phyloP scores from a whole-genome alignment of 306 rosid genomes.

The Fragaria nilgerrensis region DNA sequence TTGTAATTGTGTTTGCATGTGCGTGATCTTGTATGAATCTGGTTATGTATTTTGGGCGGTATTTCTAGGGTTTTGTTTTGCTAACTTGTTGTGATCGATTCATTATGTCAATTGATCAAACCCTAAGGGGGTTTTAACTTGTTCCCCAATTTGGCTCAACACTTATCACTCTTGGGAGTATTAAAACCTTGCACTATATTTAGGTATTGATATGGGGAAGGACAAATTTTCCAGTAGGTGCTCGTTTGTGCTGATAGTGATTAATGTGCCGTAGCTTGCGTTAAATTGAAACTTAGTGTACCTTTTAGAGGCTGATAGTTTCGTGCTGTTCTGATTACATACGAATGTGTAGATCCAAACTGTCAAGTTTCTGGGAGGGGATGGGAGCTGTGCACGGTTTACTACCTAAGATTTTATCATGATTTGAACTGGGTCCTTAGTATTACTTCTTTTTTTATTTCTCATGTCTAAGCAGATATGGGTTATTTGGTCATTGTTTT shows the following conservation, averaged over 20 bases:
- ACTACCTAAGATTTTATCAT: not conserved
- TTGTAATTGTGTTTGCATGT: conserved; percentile 2
- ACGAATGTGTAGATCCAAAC: not conserved
- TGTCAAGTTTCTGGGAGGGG: not conserved
- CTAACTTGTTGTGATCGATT: not conserved
- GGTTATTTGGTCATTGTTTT: not conserved
- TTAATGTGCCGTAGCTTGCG: not conserved
- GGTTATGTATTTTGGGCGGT: not conserved
- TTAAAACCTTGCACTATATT: not conserved
- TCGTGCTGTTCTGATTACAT: not conserved
- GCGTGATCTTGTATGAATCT: not conserved
- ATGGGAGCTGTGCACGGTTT: too few species aligned
- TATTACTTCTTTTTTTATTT: too few species aligned
- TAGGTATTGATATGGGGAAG: not conserved
- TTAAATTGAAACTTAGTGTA: not conserved
- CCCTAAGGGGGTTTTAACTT: conserved; percentile 9
- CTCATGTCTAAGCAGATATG: not conserved
- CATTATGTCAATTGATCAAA: conserved; percentile 13
- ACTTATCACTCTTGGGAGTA: not conserved
- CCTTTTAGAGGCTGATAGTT: not conserved
- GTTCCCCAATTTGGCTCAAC: not conserved
- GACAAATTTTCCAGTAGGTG: not conserved
- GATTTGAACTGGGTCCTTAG: not conserved
- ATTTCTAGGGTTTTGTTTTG: conserved; percentile 22
- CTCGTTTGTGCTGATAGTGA: not conserved